A percentile compares a stretch with the other conserved stretches of the same genome.
Conservation (phyloP, 768 basidiomycete genomes). For the Mycena galericulata region DNA sequence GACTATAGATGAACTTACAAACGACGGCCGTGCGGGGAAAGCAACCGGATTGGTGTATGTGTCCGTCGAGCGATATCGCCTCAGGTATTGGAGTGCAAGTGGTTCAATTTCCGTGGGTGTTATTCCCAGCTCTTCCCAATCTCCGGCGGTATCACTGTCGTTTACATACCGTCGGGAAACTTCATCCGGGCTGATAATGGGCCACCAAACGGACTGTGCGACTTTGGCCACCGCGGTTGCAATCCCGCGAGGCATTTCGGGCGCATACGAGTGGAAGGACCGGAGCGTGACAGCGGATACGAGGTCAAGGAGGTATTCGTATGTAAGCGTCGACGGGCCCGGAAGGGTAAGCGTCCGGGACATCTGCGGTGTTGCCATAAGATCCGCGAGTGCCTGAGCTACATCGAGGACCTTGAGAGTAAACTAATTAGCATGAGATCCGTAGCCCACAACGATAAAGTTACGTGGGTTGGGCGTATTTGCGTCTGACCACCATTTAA, state of each 20-base stretch:
- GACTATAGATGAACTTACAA: slow-evolving; percentile 29
- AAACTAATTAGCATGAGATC: slow-evolving; percentile 31
- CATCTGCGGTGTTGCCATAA: slow-evolving; percentile 71
- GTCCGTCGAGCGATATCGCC: slow-evolving; percentile 90
- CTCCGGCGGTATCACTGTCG: slow-evolving; percentile 79
- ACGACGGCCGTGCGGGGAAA: slow-evolving; percentile 29
- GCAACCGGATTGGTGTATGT: slow-evolving; percentile 50
- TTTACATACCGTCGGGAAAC: slow-evolving; percentile 89
- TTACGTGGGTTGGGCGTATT: slow-evolving; percentile 92
- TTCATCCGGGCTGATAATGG: slow-evolving; percentile 90
- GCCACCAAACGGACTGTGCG: slow-evolving; percentile 90
- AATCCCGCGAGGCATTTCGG: slow-evolving; percentile 79
- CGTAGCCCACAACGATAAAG: slow-evolving; percentile 21
- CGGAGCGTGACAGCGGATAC: slow-evolving; percentile 85
- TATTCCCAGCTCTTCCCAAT: slow-evolving; percentile 88
- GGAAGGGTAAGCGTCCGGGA: slow-evolving; percentile 84
- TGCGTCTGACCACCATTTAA: slow-evolving; percentile 90
- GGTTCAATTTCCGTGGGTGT: slow-evolving; percentile 85
- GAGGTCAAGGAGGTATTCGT: slow-evolving; percentile 83
- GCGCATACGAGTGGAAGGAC: slow-evolving; percentile 71
- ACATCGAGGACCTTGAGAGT: slow-evolving; percentile 85
- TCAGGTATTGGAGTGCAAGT: slow-evolving; percentile 89
- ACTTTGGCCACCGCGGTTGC: slow-evolving; percentile 73
- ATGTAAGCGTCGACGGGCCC: slow-evolving; percentile 88
- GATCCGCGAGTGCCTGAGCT: slow-evolving; percentile 89